Conservation (phyloP, 495 filamentous ascomycete genomes). For the Lasiosphaeria ovina region DNA sequence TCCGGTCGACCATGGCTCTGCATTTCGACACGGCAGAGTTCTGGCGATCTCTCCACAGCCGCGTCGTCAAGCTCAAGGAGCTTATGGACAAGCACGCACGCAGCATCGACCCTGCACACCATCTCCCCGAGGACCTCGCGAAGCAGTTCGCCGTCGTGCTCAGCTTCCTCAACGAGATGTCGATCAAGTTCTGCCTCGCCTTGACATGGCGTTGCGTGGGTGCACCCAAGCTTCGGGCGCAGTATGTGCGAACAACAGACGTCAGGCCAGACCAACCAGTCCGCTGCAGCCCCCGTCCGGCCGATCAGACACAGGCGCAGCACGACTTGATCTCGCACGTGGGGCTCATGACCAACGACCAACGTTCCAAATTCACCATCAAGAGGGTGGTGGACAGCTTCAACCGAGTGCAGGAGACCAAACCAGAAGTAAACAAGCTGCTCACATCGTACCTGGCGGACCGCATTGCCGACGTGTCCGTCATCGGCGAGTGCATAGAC, state of each 20-base stretch:
- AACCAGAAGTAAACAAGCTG: neutral
- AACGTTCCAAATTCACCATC: neutral
- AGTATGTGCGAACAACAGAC: neutral
- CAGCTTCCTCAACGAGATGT: neutral
- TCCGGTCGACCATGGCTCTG: neutral
- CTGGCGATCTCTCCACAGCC: neutral
- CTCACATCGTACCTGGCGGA: neutral
- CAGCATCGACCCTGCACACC: neutral
- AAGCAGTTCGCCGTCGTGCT: neutral
- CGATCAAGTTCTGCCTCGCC: neutral
- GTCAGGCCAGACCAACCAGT: neutral
- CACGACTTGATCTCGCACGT: neutral
- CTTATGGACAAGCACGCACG: neutral
- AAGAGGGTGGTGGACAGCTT: neutral
- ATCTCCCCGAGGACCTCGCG: neutral
- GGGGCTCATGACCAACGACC: neutral
- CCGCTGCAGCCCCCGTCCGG: neutral
- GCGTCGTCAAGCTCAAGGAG: neutral
- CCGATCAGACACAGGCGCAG: neutral
- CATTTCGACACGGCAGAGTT: neutral
- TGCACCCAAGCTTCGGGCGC: neutral
- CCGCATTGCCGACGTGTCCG: neutral
- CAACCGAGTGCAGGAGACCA: neutral
- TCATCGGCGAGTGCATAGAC: neutral
- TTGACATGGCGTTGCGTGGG: neutral